Percentiles rank a stretch among this genome's conserved stretches.
These are phyloP conservation scores for Croton setiger DNA, from an alignment of 441 rosid species.

Conservation along the genomic window DNA sequence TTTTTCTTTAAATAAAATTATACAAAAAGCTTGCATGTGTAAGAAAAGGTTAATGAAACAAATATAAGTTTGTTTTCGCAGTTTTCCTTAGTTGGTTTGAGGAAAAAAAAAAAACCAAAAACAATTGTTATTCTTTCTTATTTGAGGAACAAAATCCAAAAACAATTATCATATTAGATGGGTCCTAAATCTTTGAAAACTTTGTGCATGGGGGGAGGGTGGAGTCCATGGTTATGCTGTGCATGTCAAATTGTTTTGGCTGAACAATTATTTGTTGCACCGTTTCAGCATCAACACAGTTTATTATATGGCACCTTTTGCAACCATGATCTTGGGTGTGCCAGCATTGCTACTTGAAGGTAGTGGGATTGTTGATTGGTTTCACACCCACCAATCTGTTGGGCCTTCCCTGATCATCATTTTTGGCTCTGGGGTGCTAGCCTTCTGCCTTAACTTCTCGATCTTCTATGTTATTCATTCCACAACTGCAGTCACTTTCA, in stretches of 20 bases:
- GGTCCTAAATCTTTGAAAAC: not conserved
- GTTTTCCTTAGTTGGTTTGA: too few relatives aligned
- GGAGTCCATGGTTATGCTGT: not conserved
- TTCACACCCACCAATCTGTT: constrained; percentile 52
- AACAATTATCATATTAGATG: not conserved
- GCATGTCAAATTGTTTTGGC: not conserved
- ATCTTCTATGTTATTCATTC: constrained; percentile 98
- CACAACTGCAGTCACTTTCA: constrained; percentile 99
- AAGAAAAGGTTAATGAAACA: too few relatives aligned
- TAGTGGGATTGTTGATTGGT: constrained; percentile 70
- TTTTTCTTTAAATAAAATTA: too few relatives aligned
- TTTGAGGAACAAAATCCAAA: too few relatives aligned
- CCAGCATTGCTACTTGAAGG: constrained; percentile 96
- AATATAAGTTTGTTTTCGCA: too few relatives aligned
- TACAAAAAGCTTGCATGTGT: too few relatives aligned
- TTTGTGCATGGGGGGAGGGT: not conserved
- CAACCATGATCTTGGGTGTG: constrained; percentile 84
- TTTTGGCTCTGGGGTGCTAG: constrained; percentile 85
- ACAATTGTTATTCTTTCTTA: too few relatives aligned
- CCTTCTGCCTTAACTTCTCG: constrained; percentile 98
- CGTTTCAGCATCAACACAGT: constrained; percentile 87
- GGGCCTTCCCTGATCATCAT: constrained; percentile 67
- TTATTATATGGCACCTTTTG: constrained; percentile 98
- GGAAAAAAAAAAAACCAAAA: too few relatives aligned
- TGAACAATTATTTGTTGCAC: constrained; percentile 11